Evolutionary conservation across 1,139 yeast species (phyloP).

Genomic region (Scheffersomyces insectosa): DNA sequence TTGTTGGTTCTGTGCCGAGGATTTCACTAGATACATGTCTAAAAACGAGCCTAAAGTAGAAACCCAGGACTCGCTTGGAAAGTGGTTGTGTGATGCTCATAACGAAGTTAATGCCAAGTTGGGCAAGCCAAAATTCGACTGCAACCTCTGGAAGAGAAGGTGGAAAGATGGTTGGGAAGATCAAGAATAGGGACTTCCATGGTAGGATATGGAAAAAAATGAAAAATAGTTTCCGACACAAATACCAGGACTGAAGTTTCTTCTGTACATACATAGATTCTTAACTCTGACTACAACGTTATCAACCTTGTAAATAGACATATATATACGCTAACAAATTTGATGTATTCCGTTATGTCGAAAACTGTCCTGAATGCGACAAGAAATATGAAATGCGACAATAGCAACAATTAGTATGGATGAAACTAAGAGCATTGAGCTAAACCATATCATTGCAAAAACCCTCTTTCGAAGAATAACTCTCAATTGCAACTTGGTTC

Average conservation of each 20-base stretch:
- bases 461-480: not conserved
- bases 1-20: slow-evolving; percentile 92
- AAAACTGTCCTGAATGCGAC: too few relatives aligned
- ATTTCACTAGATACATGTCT: slow-evolving; percentile 65
- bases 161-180: slow-evolving; percentile 84
- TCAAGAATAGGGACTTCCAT: not conserved
- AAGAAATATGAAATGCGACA: too few relatives aligned
- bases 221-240: not conserved
- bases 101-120: slow-evolving; percentile 83
- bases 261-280: too few relatives aligned
- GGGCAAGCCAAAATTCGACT: slow-evolving; percentile 84
- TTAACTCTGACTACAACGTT: too few relatives aligned
- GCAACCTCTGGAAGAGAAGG: slow-evolving; percentile 86
- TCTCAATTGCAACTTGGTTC: not conserved
- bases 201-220: not conserved
- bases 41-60: slow-evolving; percentile 65
- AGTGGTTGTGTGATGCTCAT: slow-evolving; percentile 95
- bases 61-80: slow-evolving; percentile 77
- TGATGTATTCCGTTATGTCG: too few relatives aligned
- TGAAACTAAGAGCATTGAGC: too few relatives aligned
- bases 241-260: slow-evolving; percentile 1
- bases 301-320: not conserved
- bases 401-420: too few relatives aligned
- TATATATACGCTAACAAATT: too few relatives aligned
- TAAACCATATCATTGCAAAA: too few relatives aligned